Evolutionary conservation across 1,284 basidiomycete genomes (phyloP).

Genomic region (Tilletiopsis washingtonensis): DNA sequence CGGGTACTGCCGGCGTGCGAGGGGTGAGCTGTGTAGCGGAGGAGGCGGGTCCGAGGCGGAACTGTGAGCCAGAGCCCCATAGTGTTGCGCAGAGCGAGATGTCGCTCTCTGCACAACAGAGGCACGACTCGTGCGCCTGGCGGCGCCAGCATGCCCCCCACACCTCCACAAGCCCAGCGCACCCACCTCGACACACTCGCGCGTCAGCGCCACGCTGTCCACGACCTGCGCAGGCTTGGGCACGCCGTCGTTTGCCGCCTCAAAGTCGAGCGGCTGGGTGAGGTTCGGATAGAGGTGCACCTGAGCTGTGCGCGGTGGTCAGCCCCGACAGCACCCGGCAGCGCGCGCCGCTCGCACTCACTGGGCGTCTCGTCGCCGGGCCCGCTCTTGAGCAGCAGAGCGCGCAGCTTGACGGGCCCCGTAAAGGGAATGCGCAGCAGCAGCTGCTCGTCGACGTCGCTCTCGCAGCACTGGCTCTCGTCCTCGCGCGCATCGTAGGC

Average conservation of each 20-base stretch:
- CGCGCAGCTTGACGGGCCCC: conserved; percentile 31
- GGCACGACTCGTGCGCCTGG: no score
- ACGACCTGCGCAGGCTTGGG: conserved; percentile 22
- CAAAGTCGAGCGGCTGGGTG: conserved; percentile 27
- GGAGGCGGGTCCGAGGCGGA: conserved; percentile 6
- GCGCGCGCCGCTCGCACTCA: not conserved
- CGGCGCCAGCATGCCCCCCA: no score
- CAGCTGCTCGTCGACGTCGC: conserved; percentile 72
- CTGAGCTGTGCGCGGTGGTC: not conserved
- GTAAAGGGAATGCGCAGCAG: conserved; percentile 37
- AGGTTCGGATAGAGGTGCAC: conserved; percentile 36
- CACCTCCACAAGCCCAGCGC: no score
- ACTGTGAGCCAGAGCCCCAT: no score
- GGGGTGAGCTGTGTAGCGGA: conserved; percentile 36
- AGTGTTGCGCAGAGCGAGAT: no score
- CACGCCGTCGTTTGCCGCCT: conserved; percentile 11
- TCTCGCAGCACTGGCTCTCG: conserved; percentile 56
- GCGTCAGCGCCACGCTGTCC: conserved; percentile 26
- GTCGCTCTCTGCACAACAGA: no score
- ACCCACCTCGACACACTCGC: conserved; percentile 18
- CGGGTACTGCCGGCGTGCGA: conserved; percentile 35
- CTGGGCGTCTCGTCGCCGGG: conserved; percentile 22
- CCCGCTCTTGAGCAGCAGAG: conserved; percentile 19
- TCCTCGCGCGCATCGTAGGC: conserved; percentile 25
- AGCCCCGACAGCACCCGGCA: not conserved